Evolutionary conservation across 2,329 filamentous ascomycete species (phyloP).

Genomic region (Alternaria sp.): DNA sequence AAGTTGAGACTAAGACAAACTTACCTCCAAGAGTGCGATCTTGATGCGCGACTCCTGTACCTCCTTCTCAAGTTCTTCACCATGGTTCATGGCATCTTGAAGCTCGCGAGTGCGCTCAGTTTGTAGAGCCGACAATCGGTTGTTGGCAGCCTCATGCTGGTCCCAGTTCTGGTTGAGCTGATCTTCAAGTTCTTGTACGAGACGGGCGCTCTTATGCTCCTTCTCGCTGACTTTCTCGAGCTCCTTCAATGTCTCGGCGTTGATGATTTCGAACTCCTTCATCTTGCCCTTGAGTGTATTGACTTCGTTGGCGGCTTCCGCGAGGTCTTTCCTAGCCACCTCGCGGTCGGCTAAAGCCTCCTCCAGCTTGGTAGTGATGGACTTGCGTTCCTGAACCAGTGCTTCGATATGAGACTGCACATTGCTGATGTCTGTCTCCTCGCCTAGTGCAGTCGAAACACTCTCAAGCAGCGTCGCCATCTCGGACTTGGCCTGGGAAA

Average conservation of each 20-base stretch:
- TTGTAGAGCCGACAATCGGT: slow-evolving; percentile 78
- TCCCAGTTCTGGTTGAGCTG: slow-evolving; percentile 96
- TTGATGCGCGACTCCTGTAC: slow-evolving; percentile 82
- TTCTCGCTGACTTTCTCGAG: slow-evolving; percentile 66
- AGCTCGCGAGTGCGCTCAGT: slow-evolving; percentile 56
- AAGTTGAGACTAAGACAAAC: slow-evolving; percentile 26
- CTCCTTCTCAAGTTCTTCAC: slow-evolving; percentile 62
- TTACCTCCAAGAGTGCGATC: slow-evolving; percentile 80
- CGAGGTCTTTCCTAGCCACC: slow-evolving; percentile 54
- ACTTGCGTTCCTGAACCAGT: slow-evolving; percentile 57
- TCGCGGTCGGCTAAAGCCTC: slow-evolving; percentile 56
- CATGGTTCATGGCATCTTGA: slow-evolving; percentile 52
- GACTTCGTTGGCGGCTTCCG: slow-evolving; percentile 51
- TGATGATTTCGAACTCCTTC: slow-evolving; percentile 57
- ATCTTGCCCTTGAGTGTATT: slow-evolving; percentile 55
- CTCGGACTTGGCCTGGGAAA: slow-evolving; percentile 68
- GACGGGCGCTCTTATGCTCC: slow-evolving; percentile 89
- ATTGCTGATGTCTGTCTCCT: slow-evolving; percentile 61
- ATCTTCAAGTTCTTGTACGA: slow-evolving; percentile 96
- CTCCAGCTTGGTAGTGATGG: slow-evolving; percentile 54
- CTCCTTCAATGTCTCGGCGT: slow-evolving; percentile 66
- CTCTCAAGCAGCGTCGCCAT: slow-evolving; percentile 67
- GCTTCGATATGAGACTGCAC: slow-evolving; percentile 55
- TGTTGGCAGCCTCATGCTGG: slow-evolving; percentile 84
- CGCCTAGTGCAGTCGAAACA: slow-evolving; percentile 71